Evolutionary conservation across 805 yeast species (phyloP), one percentile per base, ranked within the genome.

Genomic region (Starmera dryadoides): DNA sequence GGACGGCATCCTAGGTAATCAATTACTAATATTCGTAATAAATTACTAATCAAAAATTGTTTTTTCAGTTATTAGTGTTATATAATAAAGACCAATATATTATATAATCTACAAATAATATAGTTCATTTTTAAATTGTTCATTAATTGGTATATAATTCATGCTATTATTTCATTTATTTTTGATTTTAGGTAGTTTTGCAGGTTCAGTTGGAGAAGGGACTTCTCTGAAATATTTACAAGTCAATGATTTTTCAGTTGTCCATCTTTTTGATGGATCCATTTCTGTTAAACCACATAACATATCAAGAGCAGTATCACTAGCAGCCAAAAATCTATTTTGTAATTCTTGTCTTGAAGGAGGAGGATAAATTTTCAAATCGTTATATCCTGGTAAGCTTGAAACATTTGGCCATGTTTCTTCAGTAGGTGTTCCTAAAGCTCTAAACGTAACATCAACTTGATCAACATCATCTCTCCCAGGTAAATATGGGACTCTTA

Each of bases 351-450:
- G 78, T 45, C 86, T 67, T 0, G 88, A 73, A 0, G 97, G 97
- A 14, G 80, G 79, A 3, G 97, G 96, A 55, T 85, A 89, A 21
- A 79, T 74, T 33, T 77, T 75, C 45, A 85, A 63, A 29, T 86
- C 77, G 51, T 82, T 77, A 56, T 86, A 93, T 21, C 77, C 68
- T 0, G 96, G 93, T 37, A 93, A 69, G 42, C 75, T 68, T 1
- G 89, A 75, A 2, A 91, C 94, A 35, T 87, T 85, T 0, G 95
- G 95, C 98, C 98, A 93, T 2, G 69, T 78, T 25, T 73, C 78
- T 48, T 89, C 96, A 0, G 95, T 85, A 4, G 99, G 98, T 0
- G 98, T 89, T 0, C 99, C 99, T 42, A 91, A 63, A 0, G 98
- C 98, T 53, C 86, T 78, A 58, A 93, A 91, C 0, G 98, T 93